These are phyloP conservation scores for Elsinoe australis DNA, from an alignment of 2,329 filamentous ascomycete species.

Conservation along the genomic window DNA sequence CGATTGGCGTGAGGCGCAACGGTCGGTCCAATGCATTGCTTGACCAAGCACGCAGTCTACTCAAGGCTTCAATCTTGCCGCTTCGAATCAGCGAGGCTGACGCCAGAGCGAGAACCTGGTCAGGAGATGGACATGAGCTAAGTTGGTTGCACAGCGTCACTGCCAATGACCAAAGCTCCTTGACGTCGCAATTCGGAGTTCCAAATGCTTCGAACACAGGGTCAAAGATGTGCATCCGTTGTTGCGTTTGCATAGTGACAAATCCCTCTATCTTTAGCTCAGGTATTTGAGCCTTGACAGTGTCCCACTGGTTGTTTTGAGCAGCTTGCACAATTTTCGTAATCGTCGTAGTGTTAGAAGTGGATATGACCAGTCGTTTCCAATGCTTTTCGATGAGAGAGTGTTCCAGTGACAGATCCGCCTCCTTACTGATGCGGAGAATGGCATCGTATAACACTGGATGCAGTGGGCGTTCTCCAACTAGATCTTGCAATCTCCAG, in stretches of 20 bases:
- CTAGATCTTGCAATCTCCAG: constrained; percentile 6
- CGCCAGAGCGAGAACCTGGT: not conserved
- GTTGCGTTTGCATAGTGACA: constrained; percentile 3
- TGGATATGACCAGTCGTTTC: not conserved
- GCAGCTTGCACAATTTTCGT: not conserved
- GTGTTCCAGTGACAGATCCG: not conserved
- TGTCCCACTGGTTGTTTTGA: not conserved
- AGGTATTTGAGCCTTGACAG: not conserved
- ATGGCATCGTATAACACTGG: not conserved
- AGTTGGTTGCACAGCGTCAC: not conserved
- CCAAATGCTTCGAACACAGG: constrained; percentile 11
- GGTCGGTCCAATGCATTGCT: not conserved
- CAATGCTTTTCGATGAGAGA: not conserved
- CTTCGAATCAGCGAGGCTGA: not conserved
- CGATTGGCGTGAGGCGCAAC: not conserved
- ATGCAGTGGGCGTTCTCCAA: constrained; percentile 9
- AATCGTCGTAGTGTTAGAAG: not conserved
- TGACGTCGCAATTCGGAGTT: not conserved
- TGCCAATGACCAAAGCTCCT: not conserved
- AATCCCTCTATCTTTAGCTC: constrained; percentile 9
- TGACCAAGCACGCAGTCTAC: not conserved
- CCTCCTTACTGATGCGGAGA: not conserved
- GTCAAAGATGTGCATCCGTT: constrained; percentile 16
- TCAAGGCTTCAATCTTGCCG: not conserved
- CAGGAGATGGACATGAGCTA: not conserved